Conservation (phyloP, 805 yeast species). For the Scheffersomyces spartinae region DNA sequence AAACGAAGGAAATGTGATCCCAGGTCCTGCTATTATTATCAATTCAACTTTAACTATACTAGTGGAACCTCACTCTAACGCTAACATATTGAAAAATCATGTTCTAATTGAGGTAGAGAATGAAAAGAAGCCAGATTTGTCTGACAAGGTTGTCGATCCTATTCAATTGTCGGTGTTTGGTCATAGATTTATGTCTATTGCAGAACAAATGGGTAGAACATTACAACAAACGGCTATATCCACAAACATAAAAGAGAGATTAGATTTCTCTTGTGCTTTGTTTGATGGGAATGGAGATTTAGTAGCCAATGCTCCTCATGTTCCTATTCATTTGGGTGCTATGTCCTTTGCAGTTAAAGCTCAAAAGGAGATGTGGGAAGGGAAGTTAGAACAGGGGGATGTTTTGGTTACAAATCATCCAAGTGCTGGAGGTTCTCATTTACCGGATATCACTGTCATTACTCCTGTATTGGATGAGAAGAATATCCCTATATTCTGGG, state of each 20-base stretch:
- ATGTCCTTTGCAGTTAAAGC: conserved; percentile 37
- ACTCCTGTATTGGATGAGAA: conserved; percentile 70
- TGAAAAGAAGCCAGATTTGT: conserved; percentile 11
- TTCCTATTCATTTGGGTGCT: conserved; percentile 35
- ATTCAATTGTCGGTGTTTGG: conserved; percentile 30
- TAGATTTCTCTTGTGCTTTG: conserved; percentile 35
- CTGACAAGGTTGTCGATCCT: conserved; percentile 19
- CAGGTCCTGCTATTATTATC: conserved; percentile 69
- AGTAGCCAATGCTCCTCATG: conserved; percentile 36
- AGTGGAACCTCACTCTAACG: conserved; percentile 49
- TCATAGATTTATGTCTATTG: conserved; percentile 28
- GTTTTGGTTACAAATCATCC: conserved; percentile 34
- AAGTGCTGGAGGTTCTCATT: conserved; percentile 30
- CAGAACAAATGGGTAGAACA: conserved; percentile 67
- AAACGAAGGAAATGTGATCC: conserved; percentile 36
- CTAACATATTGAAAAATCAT: conserved; percentile 49
- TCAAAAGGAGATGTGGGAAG: conserved; percentile 28
- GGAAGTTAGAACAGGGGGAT: conserved; percentile 28
- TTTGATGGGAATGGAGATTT: conserved; percentile 31
- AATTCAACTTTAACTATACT: conserved; percentile 77
- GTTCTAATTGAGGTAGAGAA: conserved; percentile 33
- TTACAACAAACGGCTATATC: conserved; percentile 47
- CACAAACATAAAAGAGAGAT: conserved; percentile 32
- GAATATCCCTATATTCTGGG: conserved; percentile 59
- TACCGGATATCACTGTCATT: conserved; percentile 65